Evolutionary conservation across 805 yeast species (phyloP).

Genomic region (Candida quercuum): DNA sequence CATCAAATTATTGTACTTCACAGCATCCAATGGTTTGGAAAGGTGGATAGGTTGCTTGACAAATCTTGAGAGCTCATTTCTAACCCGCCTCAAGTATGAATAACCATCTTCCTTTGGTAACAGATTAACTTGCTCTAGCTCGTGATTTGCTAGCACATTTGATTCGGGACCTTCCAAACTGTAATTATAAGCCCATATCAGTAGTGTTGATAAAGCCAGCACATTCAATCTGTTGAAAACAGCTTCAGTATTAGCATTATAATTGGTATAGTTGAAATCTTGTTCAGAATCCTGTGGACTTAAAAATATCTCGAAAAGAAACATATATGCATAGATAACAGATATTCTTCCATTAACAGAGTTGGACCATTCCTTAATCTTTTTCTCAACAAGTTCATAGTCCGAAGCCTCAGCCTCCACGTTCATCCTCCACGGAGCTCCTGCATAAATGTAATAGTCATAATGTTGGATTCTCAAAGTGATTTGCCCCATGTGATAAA

Average conservation of each 20-base stretch:
- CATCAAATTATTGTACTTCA: slow-evolving; percentile 36
- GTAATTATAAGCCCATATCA: slow-evolving; percentile 50
- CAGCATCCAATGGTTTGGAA: slow-evolving; percentile 28
- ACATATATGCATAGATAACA: slow-evolving; percentile 55
- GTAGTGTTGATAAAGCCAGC: slow-evolving; percentile 25
- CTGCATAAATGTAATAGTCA: slow-evolving; percentile 74
- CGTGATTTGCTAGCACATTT: slow-evolving; percentile 22
- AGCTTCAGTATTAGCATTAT: slow-evolving; percentile 48
- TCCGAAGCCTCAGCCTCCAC: slow-evolving; percentile 51
- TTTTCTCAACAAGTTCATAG: slow-evolving; percentile 40
- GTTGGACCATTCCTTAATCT: slow-evolving; percentile 49
- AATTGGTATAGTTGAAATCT: slow-evolving; percentile 36
- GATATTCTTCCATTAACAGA: slow-evolving; percentile 44
- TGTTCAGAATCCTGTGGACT: slow-evolving; percentile 42
- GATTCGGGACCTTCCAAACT: slow-evolving; percentile 43
- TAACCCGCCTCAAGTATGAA: slow-evolving; percentile 43
- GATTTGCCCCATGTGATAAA: slow-evolving; percentile 70
- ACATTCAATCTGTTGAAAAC: slow-evolving; percentile 34
- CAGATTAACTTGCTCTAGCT: slow-evolving; percentile 15
- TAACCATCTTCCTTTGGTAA: slow-evolving; percentile 43
- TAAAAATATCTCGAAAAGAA: slow-evolving; percentile 57
- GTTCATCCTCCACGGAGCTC: slow-evolving; percentile 78
- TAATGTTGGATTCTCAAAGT: slow-evolving; percentile 68
- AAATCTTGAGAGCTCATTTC: slow-evolving; percentile 33
- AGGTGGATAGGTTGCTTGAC: slow-evolving; percentile 26